These are phyloP conservation scores for Talaromyces atroroseus DNA, from an alignment of 2,329 filamentous ascomycete species.

Conservation along the genomic window DNA sequence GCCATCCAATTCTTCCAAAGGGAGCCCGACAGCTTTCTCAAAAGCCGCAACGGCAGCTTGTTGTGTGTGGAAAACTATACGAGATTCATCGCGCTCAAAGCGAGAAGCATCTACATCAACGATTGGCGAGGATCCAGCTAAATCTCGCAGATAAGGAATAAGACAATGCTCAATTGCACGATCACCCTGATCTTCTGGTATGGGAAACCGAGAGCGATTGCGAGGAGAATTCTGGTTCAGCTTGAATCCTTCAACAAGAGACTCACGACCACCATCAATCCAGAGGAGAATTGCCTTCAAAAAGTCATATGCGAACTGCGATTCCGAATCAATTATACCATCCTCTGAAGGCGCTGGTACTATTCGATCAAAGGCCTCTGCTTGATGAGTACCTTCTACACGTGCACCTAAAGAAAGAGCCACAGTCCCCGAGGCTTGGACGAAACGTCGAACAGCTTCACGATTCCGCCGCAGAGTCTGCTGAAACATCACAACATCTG, in stretches of 20 bases:
- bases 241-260: constrained; percentile 54
- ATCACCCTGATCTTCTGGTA: constrained; percentile 46
- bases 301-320: constrained; percentile 61
- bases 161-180: constrained; percentile 52
- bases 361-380: constrained; percentile 44
- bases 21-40: constrained; percentile 47
- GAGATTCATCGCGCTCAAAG: constrained; percentile 52
- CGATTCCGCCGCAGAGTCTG: constrained; percentile 53
- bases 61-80: constrained; percentile 50
- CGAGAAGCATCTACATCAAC: constrained; percentile 53
- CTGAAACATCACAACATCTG: constrained; percentile 50
- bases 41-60: constrained; percentile 54
- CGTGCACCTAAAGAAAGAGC: constrained; percentile 52
- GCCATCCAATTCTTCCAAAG: constrained; percentile 47
- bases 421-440: constrained; percentile 57
- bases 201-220: constrained; percentile 46
- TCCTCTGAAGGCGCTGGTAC: constrained; percentile 43
- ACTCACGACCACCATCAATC: constrained; percentile 54
- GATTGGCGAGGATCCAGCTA: constrained; percentile 48
- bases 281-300: constrained; percentile 59
- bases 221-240: constrained; percentile 36
- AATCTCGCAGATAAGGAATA: constrained; percentile 54
- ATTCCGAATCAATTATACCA: constrained; percentile 31
- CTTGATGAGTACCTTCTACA: constrained; percentile 36
- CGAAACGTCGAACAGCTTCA: constrained; percentile 54